Percentiles rank a stretch among this genome's conserved stretches.
Evolutionary conservation across 352 stramenopile genomes (phyloP).

Genomic region (Phytopythium litorale): DNA sequence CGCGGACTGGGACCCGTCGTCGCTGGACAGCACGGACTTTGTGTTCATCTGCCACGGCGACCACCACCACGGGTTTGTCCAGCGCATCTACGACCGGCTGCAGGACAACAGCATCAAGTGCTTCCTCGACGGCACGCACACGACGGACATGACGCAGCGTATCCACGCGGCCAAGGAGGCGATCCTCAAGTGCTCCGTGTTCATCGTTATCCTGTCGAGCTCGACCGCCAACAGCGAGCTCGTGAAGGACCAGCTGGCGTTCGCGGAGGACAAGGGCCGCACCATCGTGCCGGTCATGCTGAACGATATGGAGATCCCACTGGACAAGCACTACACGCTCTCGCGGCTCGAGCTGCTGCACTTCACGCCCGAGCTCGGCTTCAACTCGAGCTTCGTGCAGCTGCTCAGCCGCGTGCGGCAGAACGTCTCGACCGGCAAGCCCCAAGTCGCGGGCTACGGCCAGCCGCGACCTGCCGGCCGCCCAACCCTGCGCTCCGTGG

Average conservation of each 20-base stretch:
- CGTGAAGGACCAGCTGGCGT: constrained; percentile 77
- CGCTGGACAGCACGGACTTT: constrained; percentile 38
- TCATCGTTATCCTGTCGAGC: constrained; percentile 70
- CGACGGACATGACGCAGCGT: constrained; percentile 49
- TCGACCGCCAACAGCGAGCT: constrained; percentile 64
- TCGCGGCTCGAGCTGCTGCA: constrained; percentile 69
- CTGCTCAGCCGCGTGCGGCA: constrained; percentile 45
- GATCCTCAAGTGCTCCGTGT: constrained; percentile 70
- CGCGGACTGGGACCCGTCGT: constrained; percentile 29
- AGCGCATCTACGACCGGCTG: constrained; percentile 56
- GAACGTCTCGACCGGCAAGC: constrained; percentile 26
- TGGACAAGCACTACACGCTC: constrained; percentile 78
- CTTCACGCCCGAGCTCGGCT: constrained; percentile 76
- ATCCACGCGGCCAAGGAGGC: constrained; percentile 72
- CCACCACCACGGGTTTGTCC: constrained; percentile 56
- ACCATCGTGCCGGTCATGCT: constrained; percentile 74
- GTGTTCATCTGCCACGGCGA: constrained; percentile 75
- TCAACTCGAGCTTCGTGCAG: constrained; percentile 66
- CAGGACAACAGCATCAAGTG: constrained; percentile 47
- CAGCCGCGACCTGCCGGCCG: constrained; percentile 19
- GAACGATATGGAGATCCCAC: constrained; percentile 65
- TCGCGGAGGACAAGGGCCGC: constrained; percentile 73
- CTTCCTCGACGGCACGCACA: constrained; percentile 46
- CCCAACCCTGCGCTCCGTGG: constrained; percentile 27
- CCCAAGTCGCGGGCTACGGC: constrained; percentile 16